Percentiles rank a stretch among this genome's conserved stretches.
Conservation (phyloP, 75 land plant genomes). For the Sequoiadendron giganteum region DNA sequence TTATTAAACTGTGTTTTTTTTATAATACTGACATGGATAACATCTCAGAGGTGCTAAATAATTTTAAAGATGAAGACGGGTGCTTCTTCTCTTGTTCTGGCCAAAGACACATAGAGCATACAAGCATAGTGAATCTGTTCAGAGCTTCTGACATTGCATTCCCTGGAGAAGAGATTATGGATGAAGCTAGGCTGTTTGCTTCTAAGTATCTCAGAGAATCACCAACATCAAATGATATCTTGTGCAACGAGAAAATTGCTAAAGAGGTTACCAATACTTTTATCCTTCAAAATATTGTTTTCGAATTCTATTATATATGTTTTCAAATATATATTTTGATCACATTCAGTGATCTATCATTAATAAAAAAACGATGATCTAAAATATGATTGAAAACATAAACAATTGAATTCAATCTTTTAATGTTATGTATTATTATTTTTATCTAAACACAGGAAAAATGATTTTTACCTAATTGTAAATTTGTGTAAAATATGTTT, state of each 20-base stretch:
- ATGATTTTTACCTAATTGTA: no score
- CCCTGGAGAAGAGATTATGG: conserved; percentile 20
- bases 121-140: conserved; percentile 24
- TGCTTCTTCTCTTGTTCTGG: conserved; percentile 17
- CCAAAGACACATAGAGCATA: conserved; percentile 5
- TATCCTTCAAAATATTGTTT: no score
- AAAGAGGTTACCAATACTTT: no score
- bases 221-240: not conserved
- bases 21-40: not conserved
- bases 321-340: no score
- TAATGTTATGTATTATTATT: no score
- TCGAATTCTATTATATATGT: no score
- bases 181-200: conserved; percentile 16
- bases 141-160: conserved; percentile 17
- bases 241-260: no score
- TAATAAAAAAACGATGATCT: no score
- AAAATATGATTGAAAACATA: no score
- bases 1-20: not conserved
- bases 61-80: conserved; percentile 15
- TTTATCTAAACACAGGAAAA: no score
- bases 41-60: conserved; percentile 12
- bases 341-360: no score
- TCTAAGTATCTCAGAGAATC: conserved; percentile 11
- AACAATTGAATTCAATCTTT: no score
- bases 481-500: not conserved